Base-by-base conservation (phyloP, 768 basidiomycete species). In the Lactifluus piperatus region DNA sequence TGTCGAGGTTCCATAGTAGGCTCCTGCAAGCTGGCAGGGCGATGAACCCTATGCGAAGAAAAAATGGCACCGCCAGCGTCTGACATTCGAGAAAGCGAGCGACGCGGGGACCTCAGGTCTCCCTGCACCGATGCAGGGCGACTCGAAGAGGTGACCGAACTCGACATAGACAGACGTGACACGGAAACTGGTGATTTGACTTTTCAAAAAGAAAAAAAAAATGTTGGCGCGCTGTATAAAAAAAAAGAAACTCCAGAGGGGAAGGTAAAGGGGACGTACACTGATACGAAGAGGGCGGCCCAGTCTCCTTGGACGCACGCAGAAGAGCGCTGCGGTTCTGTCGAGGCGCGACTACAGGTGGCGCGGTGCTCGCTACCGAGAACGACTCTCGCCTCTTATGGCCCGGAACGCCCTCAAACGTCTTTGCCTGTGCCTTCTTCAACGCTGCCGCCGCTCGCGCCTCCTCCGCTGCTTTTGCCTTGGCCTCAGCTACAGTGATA, bases 351-450 rank as follows among this genome's bases (percentile, higher is more conserved):
- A 79, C 72, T 1, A 68, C 68, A 9, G 80, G 80, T 10, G 74
- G 63, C 51, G 67, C 68, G 10, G 74, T 75, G 61, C 79, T 81
- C 18, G 84, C 78, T 9, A 93, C 91, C 6, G 81, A 70, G 62
- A 93, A 84, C 14, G 80, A 81, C 68, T 89, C 87, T 27, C 85
- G 74, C 55, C 90, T 77, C 71, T 92, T 92, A 67, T 93, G 90
- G 0, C 90, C 90, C 5, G 91, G 90, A 3, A 92, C 84, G 34
- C 88, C 88, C 0, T 86, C 85, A 65, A 91, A 93, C 0, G 78
- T 81, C 51, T 22, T 52, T 9, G 51, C 47, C 30, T 55, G 54
- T 7, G 57, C 58, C 32, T 70, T 69, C 70, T 77, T 79, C 41
- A 68, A 71, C 60, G 66, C 66, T 59, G 70, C 65, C 66, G 57